Evolutionary conservation across 176 grass and related monocot genomes (phyloP), one percentile per base, ranked within the genome.

Genomic region (Triticum urartu): DNA sequence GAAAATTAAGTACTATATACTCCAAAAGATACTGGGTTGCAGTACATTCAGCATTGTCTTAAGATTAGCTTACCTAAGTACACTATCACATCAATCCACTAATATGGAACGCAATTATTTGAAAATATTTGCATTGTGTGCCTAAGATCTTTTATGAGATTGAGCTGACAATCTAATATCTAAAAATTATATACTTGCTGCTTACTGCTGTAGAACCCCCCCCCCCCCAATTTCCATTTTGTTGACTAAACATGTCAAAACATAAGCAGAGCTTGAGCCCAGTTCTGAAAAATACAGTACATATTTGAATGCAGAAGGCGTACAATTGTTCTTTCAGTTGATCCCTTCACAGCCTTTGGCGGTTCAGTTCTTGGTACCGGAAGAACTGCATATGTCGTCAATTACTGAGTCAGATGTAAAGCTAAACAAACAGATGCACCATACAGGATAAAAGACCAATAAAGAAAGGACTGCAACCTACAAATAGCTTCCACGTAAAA

Each of bases 311-410:
- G 61, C 42, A 83, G 56, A 89, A 68, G 65, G 7, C 87, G 47
- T 86, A 94, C 92, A 15, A 43, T 87, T 89, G 67, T 24, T 11
- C 26, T 38, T 70, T 33, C 11, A 79, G 50, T 70, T 76, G 70
- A 24, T 52, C 75, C 75, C 1, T 20, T 56, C 42, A 79, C 58
- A 70, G 33, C 50, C 72, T 89, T 74, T 11, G 73, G 83, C 47
- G 66, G 56, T 35, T 81, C 68, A 81, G 48, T 43, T 67, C 84
- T 83, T 79, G 75, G 80, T 74, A 66, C n/a, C 13, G 85, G 67
- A 75, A 36, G 81, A 87, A 89, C 92, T 91, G 92, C 30, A 12
- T 59, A 79, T 11, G 48, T 68, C 58, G 9, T 28, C 64, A 62
- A 54, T 25, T n/a, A 68, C 6, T 79, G 83, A 66, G 34, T 86